Base-by-base conservation (phyloP, 768 basidiomycete genomes). In the Leccinum uliginosum region DNA sequence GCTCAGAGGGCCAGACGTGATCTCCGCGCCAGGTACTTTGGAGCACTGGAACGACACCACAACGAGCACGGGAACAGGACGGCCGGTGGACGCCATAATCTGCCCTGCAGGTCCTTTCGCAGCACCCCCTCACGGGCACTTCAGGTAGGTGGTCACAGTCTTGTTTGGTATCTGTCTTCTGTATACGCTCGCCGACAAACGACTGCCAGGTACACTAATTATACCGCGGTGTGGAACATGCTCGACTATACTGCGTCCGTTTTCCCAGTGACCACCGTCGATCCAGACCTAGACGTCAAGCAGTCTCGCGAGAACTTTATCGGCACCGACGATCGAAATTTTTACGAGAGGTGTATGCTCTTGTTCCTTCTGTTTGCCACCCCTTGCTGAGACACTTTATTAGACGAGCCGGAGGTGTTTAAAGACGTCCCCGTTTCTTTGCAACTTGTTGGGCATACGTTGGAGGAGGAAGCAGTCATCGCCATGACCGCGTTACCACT, bases 41-140 rank as follows among this genome's bases (percentile, higher is more conserved):
- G 78, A 83, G 50, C 71, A 81, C 50, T 91, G 88, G 89, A 77
- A 84, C 51, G 74, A 71, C 6, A 86, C 84, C 0, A 72, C 61
- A 9, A 59, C 53, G 0, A 48, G 62, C 14, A 91, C 88, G 0
- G 81, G 80, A 0, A 91, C 87, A 0, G 87, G 85, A 3, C 72
- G 90, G 2, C 85, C 88, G 6, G 79, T 91, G 7, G 91, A 92
- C 65, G 89, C 86, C 1, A 82, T 93, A 60, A 84, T 92, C 38
- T 72, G 76, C 3, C 86, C 91, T 19, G 77, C 74, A 3, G 84
- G 84, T 1, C 77, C 87, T 2, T 84, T 74, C 64, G 71, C 78
- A 1, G 85, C 89, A 1, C 72, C 81, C 5, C 87, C 84, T 9
- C 89, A 89, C 63, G 87, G 87, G 17, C 67, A 67, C 50, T 80